A percentile compares a stretch with the other conserved stretches of the same genome.
These are phyloP conservation scores for Barnettozyma californica DNA, from an alignment of 805 yeast genomes.

Conservation along the genomic window DNA sequence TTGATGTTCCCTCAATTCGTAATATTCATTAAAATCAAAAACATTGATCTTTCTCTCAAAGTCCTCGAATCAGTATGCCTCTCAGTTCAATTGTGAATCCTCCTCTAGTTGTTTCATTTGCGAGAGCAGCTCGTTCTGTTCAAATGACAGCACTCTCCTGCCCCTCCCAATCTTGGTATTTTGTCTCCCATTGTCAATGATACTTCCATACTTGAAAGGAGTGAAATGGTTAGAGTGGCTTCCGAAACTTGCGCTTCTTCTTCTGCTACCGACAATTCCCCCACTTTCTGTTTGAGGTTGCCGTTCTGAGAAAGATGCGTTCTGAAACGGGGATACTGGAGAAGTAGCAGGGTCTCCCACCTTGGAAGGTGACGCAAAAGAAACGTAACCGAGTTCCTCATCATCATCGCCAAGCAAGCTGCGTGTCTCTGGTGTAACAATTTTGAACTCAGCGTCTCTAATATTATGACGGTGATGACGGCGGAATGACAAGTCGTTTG, in stretches of 20 bases:
- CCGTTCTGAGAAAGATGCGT: background rate
- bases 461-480: background rate
- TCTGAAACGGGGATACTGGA: constrained; percentile 7
- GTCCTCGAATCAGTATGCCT: background rate
- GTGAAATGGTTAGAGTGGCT: constrained; percentile 1
- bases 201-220: constrained; percentile 16
- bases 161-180: constrained; percentile 6
- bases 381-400: constrained; percentile 28
- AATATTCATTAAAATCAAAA: background rate
- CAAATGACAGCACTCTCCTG: constrained; percentile 42
- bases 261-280: background rate
- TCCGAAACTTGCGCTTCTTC: constrained; percentile 1
- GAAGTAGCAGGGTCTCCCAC: constrained; percentile 16
- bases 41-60: background rate
- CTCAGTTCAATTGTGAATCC: background rate
- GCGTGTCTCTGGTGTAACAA: constrained; percentile 6
- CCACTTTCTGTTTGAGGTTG: background rate
- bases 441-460: background rate
- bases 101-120: constrained; percentile 32
- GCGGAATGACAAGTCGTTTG: constrained; percentile 39
- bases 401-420: constrained; percentile 9
- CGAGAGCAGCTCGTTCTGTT: constrained; percentile 44
- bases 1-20: background rate
- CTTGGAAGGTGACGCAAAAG: constrained; percentile 34
- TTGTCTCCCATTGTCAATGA: constrained; percentile 8